Conservation (phyloP, 257 asterid species). For the Fraxinus americana region DNA sequence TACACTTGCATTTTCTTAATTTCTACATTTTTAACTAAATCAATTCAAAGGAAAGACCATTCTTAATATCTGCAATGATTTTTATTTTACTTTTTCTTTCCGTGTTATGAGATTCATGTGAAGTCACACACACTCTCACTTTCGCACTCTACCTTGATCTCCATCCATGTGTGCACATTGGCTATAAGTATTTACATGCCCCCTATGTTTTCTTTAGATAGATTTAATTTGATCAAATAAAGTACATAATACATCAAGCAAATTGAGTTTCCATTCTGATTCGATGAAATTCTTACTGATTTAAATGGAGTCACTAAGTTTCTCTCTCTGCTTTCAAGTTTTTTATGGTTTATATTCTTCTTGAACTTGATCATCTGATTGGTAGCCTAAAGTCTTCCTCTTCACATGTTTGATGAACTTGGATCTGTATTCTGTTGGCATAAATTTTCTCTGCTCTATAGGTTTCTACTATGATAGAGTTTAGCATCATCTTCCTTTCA, state of each 20-base stretch:
- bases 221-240: neutral
- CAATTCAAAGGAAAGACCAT: neutral
- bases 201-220: too few species aligned
- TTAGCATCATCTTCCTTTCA: neutral
- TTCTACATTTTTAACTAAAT: too few species aligned
- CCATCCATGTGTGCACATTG: neutral
- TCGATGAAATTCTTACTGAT: neutral
- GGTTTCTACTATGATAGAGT: neutral
- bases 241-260: neutral
- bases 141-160: neutral
- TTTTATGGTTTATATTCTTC: neutral
- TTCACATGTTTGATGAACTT: neutral
- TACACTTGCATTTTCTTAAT: too few species aligned
- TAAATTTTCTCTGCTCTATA: slow-evolving; percentile 10
- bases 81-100: neutral
- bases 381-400: neutral
- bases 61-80: neutral
- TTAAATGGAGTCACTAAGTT: neutral
- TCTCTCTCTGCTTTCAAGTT: neutral
- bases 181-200: too few species aligned
- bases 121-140: neutral
- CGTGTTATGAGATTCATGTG: neutral
- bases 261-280: neutral
- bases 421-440: slow-evolving; percentile 5
- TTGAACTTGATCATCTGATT: neutral